Percentiles rank a stretch among this genome's conserved stretches.
Evolutionary conservation across 1,139 yeast species (phyloP).

Genomic region (Suhomyces maxii): DNA sequence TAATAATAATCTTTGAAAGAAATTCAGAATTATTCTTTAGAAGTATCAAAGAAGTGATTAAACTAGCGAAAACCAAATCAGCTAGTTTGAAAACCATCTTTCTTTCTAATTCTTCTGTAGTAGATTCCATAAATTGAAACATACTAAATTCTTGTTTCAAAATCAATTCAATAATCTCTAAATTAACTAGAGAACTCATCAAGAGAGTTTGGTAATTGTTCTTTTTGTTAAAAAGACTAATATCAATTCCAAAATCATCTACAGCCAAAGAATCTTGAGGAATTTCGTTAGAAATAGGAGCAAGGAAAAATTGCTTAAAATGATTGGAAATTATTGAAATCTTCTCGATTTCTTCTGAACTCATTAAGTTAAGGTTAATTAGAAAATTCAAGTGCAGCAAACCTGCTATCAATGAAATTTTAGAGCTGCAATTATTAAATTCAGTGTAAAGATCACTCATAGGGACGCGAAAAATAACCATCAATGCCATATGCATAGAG

Average conservation of each 20-base stretch:
- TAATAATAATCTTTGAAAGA: not conserved
- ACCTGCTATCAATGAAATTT: conserved; percentile 24
- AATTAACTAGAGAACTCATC: conserved; percentile 11
- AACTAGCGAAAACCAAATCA: conserved; percentile 20
- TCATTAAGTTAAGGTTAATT: conserved; percentile 18
- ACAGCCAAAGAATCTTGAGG: conserved; percentile 9
- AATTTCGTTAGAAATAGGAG: conserved; percentile 29
- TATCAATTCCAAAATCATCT: conserved; percentile 14
- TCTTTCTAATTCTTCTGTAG: conserved; percentile 12
- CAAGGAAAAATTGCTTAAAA: conserved; percentile 21
- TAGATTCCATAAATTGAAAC: conserved; percentile 12
- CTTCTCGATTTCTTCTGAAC: conserved; percentile 7
- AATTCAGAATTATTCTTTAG: not conserved
- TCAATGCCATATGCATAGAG: not conserved
- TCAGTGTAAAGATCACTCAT: conserved; percentile 16
- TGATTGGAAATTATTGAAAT: conserved; percentile 14
- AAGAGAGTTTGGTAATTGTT: conserved; percentile 9
- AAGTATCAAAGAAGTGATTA: conserved; percentile 17
- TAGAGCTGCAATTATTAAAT: conserved; percentile 26
- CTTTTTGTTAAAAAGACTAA: conserved; percentile 1
- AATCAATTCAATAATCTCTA: conserved; percentile 10
- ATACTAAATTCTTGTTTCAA: conserved; percentile 21
- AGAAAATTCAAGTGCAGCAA: conserved; percentile 20
- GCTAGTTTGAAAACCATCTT: conserved; percentile 17
- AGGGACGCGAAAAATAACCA: not conserved